phyloP scores from a whole-genome alignment of 192 early-diverging fungal species.

The Rhizophagus clarus region DNA sequence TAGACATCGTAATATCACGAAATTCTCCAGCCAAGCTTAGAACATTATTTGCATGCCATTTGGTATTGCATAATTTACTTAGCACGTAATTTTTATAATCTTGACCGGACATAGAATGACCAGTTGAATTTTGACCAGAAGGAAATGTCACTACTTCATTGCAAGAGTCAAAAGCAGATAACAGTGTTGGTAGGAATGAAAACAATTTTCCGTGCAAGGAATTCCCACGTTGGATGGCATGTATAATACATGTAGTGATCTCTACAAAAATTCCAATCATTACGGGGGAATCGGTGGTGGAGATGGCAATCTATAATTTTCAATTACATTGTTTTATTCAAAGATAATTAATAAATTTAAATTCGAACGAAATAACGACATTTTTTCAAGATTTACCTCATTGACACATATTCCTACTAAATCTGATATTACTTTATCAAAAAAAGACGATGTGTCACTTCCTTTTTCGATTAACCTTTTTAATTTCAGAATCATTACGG shows the following conservation, averaged over 20 bases:
- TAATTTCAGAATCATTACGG: neutral
- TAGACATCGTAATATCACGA: conserved; percentile 39
- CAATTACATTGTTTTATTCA: neutral
- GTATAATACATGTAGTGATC: conserved; percentile 34
- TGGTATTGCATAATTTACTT: conserved; percentile 39
- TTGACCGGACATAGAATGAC: conserved; percentile 31
- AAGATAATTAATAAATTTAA: neutral
- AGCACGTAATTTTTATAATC: conserved; percentile 41
- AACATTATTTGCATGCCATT: conserved; percentile 41
- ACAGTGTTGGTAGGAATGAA: conserved; percentile 35
- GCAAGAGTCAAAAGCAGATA: conserved; percentile 33
- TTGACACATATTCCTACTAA: conserved; percentile 11
- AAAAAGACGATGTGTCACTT: conserved; percentile 3
- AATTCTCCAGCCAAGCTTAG: conserved; percentile 38
- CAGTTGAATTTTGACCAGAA: conserved; percentile 28
- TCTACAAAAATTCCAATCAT: conserved; percentile 34
- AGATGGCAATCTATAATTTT: neutral
- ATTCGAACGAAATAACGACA: neutral
- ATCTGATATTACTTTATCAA: conserved; percentile 25
- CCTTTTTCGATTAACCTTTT: conserved; percentile 25
- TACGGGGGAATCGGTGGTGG: neutral
- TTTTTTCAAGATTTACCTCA: conserved; percentile 11
- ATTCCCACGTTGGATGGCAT: conserved; percentile 31
- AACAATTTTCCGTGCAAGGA: conserved; percentile 40
- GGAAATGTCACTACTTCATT: conserved; percentile 12